Evolutionary conservation across 2,329 filamentous ascomycete species (phyloP).

Genomic region (Nothomitra cinnamomea): DNA sequence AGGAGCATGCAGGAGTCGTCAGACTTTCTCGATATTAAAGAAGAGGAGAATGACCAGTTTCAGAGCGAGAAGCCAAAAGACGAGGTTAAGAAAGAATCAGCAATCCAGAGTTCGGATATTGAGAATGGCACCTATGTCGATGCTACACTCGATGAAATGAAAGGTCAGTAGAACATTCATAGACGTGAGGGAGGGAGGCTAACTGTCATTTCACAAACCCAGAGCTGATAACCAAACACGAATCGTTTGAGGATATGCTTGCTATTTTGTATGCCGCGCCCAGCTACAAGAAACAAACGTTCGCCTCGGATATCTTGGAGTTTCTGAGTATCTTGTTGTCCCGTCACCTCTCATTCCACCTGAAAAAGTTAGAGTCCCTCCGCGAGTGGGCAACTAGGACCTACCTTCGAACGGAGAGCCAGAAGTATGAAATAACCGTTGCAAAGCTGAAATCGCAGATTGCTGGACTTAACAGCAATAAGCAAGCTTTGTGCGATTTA

Average conservation of each 20-base stretch:
- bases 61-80: too few species aligned
- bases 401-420: constrained; percentile 2
- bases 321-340: not conserved
- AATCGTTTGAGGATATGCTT: constrained; percentile 17
- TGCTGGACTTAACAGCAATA: constrained; percentile 10
- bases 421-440: constrained; percentile 1
- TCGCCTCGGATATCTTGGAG: too few species aligned
- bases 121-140: constrained; percentile 4
- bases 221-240: constrained; percentile 12
- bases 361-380: constrained; percentile 12
- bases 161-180: too few species aligned
- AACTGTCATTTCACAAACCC: too few species aligned
- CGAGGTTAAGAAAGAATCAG: not conserved
- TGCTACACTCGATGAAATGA: constrained; percentile 14
- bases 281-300: too few species aligned
- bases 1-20: constrained; percentile 17
- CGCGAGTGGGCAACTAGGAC: constrained; percentile 1
- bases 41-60: constrained; percentile 7
- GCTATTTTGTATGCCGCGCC: constrained; percentile 10
- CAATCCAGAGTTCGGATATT: constrained; percentile 4
- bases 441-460: constrained; percentile 5
- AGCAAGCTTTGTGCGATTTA: constrained; percentile 15
- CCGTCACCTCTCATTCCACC: not conserved
- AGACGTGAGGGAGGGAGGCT: too few species aligned
- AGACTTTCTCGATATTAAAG: constrained; percentile 18